phyloP scores from a whole-genome alignment of 805 yeast genomes.

The Metschnikowia lochheadii region DNA sequence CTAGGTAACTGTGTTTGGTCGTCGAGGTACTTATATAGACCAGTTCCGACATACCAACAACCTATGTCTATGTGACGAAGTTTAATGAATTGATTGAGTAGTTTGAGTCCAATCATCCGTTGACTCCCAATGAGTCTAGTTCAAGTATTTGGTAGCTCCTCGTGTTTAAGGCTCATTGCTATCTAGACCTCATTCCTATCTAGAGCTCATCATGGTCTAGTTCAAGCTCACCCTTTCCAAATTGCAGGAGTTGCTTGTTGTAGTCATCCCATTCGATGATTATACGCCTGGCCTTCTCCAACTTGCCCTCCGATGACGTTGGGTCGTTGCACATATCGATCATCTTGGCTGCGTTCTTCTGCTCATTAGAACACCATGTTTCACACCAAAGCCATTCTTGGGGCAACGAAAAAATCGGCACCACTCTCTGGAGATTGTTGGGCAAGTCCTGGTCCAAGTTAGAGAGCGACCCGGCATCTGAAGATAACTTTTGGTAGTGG shows the following conservation, averaged over 20 bases:
- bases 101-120: no score
- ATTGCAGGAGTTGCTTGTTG: slow-evolving; percentile 46
- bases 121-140: no score
- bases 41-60: no score
- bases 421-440: slow-evolving; percentile 68
- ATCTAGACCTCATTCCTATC: background rate
- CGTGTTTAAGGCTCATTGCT: no score
- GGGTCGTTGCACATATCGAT: slow-evolving; percentile 86
- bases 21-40: no score
- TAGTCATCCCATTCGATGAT: slow-evolving; percentile 74
- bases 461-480: slow-evolving; percentile 73
- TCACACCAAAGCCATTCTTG: slow-evolving; percentile 93
- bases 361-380: slow-evolving; percentile 78
- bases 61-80: no score
- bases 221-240: slow-evolving; percentile 5
- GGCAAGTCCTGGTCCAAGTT: slow-evolving; percentile 91
- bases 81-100: no score
- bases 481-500: slow-evolving; percentile 78
- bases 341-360: slow-evolving; percentile 61
- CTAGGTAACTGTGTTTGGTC: no score
- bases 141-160: no score
- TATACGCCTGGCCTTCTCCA: slow-evolving; percentile 70
- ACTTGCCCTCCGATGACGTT: slow-evolving; percentile 70
- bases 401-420: slow-evolving; percentile 70
- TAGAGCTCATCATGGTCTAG: slow-evolving; percentile 16